Percentiles rank a stretch among this genome's conserved stretches.
Evolutionary conservation across 768 basidiomycete genomes (phyloP).

Genomic region (Psilocybe azurescens): DNA sequence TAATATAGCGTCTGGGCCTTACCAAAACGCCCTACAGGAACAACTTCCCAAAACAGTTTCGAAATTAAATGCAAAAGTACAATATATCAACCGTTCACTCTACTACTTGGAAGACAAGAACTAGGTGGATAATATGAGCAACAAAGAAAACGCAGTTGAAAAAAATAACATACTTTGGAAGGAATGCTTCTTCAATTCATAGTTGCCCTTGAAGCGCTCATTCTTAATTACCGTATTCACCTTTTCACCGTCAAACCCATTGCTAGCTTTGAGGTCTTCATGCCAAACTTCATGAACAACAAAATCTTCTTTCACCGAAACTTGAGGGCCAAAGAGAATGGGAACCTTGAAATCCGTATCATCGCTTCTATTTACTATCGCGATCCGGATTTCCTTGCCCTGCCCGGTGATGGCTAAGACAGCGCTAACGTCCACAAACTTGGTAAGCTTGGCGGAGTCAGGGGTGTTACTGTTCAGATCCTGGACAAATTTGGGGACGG

Average conservation of each 20-base stretch:
- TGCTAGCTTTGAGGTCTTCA: constrained; percentile 45
- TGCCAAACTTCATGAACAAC: constrained; percentile 59
- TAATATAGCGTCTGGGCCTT: no score
- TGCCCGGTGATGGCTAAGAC: constrained; percentile 36
- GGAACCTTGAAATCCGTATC: constrained; percentile 40
- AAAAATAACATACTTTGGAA: constrained; percentile 42
- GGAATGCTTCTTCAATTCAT: constrained; percentile 49
- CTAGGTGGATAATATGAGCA: neutral
- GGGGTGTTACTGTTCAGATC: constrained; percentile 40
- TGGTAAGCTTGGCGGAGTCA: constrained; percentile 39
- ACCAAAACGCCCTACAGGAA: no score
- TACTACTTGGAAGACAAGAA: constrained; percentile 13
- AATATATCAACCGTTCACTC: neutral
- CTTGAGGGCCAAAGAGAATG: constrained; percentile 40
- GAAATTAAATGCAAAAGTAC: neutral
- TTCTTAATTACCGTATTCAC: constrained; percentile 37
- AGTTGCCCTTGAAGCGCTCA: constrained; percentile 39
- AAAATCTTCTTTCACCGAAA: constrained; percentile 28
- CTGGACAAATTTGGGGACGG: constrained; percentile 57
- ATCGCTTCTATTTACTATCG: constrained; percentile 57
- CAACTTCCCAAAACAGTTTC: no score
- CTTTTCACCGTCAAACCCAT: constrained; percentile 48
- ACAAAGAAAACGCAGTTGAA: neutral
- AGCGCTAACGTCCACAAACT: constrained; percentile 54
- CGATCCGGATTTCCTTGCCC: constrained; percentile 48